A percentile compares a stretch with the other conserved stretches of the same genome.
These are phyloP conservation scores for Primulina huaijiensis DNA, from an alignment of 257 asterid genomes.

Conservation along the genomic window DNA sequence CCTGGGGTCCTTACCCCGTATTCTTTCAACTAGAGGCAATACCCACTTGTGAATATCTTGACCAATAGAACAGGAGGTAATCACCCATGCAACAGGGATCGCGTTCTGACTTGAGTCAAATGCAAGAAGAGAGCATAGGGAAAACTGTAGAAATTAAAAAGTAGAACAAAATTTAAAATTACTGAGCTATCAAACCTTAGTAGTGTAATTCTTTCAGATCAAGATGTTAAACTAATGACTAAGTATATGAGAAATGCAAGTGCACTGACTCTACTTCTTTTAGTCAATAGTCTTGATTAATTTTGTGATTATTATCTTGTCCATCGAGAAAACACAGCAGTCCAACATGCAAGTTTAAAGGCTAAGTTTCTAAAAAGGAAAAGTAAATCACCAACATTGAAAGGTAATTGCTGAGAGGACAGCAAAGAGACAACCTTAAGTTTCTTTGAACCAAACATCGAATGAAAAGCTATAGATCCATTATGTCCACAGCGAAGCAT, in stretches of 20 bases:
- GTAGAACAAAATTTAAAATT: not conserved
- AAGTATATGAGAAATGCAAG: not conserved
- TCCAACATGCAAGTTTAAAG: constrained; percentile 5
- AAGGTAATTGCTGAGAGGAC: constrained; percentile 6
- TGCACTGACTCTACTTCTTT: not conserved
- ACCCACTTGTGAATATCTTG: constrained; percentile 37
- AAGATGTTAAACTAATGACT: too few relatives aligned
- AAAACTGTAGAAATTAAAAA: constrained; percentile 30
- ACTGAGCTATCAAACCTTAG: not conserved
- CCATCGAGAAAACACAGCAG: not conserved
- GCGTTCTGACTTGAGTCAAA: constrained; percentile 45
- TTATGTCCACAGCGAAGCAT: constrained; percentile 52
- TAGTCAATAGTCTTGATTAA: not conserved
- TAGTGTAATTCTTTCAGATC: too few relatives aligned
- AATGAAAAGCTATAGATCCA: constrained; percentile 42
- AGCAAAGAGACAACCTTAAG: constrained; percentile 37
- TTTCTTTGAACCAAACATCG: constrained; percentile 33
- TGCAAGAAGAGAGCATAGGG: constrained; percentile 39
- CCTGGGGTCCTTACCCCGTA: constrained; percentile 38
- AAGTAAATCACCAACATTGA: not conserved
- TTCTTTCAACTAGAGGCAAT: constrained; percentile 36
- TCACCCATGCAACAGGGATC: constrained; percentile 49
- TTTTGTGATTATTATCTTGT: too few relatives aligned
- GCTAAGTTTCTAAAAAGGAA: not conserved
- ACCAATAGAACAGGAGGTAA: constrained; percentile 31